Evolutionary conservation across 495 filamentous ascomycete genomes (phyloP).

Genomic region (Neurospora tetrasperma): DNA sequence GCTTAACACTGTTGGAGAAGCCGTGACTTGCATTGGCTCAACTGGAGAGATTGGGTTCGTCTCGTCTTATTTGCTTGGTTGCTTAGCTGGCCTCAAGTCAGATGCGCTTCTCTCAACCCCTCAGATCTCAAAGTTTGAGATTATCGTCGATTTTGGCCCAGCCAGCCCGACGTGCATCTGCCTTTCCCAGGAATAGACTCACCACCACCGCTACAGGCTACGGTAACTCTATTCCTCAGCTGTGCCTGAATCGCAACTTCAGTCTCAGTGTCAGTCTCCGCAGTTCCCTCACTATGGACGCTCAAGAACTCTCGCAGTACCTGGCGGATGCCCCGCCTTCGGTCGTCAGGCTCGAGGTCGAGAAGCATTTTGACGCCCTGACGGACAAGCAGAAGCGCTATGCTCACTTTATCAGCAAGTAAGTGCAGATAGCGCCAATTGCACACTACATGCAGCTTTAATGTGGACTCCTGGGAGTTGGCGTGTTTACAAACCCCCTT

Average conservation of each 20-base stretch:
- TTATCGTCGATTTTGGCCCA: slow-evolving; percentile 1
- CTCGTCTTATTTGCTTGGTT: neutral
- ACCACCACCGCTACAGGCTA: slow-evolving; percentile 2
- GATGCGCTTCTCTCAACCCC: slow-evolving; percentile 14
- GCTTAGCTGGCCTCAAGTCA: neutral
- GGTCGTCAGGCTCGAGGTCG: slow-evolving; percentile 75
- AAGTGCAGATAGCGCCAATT: slow-evolving; percentile 12
- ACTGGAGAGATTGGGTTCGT: neutral
- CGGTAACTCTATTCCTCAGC: neutral
- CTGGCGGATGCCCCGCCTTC: slow-evolving; percentile 82
- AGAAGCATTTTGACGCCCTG: slow-evolving; percentile 79
- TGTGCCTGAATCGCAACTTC: neutral
- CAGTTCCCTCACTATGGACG: slow-evolving; percentile 30
- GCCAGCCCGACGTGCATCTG: slow-evolving; percentile 2
- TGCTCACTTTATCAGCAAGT: slow-evolving; percentile 86
- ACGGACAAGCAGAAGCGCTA: slow-evolving; percentile 73
- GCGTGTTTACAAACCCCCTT: neutral
- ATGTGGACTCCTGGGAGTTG: neutral
- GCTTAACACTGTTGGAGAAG: neutral
- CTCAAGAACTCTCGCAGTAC: slow-evolving; percentile 55
- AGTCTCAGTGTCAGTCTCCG: neutral
- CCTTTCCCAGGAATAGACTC: neutral
- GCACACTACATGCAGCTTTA: neutral
- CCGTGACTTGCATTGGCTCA: neutral
- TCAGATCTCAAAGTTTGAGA: slow-evolving; percentile 12